Evolutionary conservation across 2,329 filamentous ascomycete species (phyloP).

Genomic region (Sporothrix globosa): DNA sequence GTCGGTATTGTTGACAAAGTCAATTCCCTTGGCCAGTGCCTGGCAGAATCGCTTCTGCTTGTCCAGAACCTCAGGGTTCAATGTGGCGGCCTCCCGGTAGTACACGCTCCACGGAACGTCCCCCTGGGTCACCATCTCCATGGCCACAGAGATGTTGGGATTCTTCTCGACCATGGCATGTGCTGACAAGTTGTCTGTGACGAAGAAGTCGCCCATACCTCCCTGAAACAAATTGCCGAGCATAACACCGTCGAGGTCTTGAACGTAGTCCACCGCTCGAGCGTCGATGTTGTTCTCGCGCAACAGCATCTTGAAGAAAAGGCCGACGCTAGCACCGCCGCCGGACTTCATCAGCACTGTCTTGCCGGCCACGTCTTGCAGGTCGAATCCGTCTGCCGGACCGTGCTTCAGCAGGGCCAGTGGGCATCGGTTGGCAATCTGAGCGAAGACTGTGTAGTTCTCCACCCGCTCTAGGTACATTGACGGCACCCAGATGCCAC

Average conservation of each 20-base stretch:
- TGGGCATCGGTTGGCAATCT: slow-evolving; percentile 32
- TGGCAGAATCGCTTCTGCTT: not conserved
- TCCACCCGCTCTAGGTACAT: slow-evolving; percentile 32
- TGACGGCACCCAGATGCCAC: slow-evolving; percentile 34
- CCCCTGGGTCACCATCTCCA: not conserved
- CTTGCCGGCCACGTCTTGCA: not conserved
- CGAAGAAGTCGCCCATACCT: slow-evolving; percentile 34
- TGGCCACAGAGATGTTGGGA: not conserved
- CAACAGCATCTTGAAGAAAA: slow-evolving; percentile 13
- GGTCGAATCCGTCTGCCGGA: not conserved
- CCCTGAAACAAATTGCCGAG: slow-evolving; percentile 32
- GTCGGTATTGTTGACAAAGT: not conserved
- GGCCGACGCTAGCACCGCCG: not conserved
- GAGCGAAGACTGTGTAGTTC: slow-evolving; percentile 33
- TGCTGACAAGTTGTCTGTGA: slow-evolving; percentile 33
- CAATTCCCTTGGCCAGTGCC: not conserved
- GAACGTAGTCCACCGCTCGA: not conserved
- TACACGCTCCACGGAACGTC: slow-evolving; percentile 7
- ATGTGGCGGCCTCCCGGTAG: not conserved
- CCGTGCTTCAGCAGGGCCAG: slow-evolving; percentile 29
- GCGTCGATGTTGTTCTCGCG: slow-evolving; percentile 6
- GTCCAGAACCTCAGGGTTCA: not conserved
- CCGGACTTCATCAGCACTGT: slow-evolving; percentile 8
- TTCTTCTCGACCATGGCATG: not conserved
- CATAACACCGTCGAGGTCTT: slow-evolving; percentile 32